Evolutionary conservation across 306 rosid species (phyloP), one percentile per base, ranked within the genome.

Genomic region (Amphicarpaea edgeworthii): DNA sequence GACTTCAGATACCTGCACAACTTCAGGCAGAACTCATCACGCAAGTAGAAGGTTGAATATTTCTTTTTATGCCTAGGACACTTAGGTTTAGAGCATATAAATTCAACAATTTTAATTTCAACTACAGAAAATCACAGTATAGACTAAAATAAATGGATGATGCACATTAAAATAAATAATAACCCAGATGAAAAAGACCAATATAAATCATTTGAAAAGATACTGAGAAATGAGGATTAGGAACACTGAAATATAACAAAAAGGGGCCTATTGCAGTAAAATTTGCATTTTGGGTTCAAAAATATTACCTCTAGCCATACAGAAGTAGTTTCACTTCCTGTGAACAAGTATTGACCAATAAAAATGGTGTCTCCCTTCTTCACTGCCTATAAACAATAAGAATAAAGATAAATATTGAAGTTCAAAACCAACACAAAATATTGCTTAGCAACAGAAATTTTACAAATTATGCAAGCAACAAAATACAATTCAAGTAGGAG

Each of bases 251-350:
- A 60, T 53, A 60, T 60, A 20, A 30, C 7, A 26, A 26, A 47
- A 45, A 51, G 58, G 24, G 42, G 60, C 38, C 37, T 15, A 55
- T 19, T 73, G 68, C 50, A 40, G 51, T 19, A 58, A 53, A 38
- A 38, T 68, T 69, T 72, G 26, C 59, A 8, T 51, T 71, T 14
- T 7, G 40, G 70, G 38, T 14, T 73, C 19, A 51, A 76, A 38
- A 51, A 20, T 30, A 30, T 73, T 89, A 96, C 99, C 99, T 96
- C 99, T 75, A 96, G 87, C 99, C 99, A 96, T 7, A 90, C 98
- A 80, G 99, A 92, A 75, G 99, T 96, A 70, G 99, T 86, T 89
- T 96, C 99, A 88, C 98, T 96, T 79, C 99, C 99, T 14, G 99
- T 96, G 87, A 96, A 96, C 83, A 96, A 84, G 78, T 96, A 96